Base-by-base conservation (phyloP, 768 basidiomycete species). In the Tylopilus balloui region DNA sequence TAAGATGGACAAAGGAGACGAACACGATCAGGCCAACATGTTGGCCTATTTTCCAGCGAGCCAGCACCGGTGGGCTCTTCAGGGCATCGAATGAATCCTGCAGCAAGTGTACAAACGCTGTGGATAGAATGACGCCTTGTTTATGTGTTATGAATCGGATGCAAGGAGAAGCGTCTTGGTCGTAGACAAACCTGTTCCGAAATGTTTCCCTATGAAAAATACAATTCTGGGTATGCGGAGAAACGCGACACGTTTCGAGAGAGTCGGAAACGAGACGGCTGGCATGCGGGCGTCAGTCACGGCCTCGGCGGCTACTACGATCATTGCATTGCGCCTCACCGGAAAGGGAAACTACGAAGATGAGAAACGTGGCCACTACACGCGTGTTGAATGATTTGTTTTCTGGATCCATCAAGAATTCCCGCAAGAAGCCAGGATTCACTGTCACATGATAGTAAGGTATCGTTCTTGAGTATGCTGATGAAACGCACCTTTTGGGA, bases 151-250 rank as follows among this genome's bases (percentile, higher is more conserved):
- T 44, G 31, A 23, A 19, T 47, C 12, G 51, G 23, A 31, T 19
- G 29, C 13, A n/a, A 24, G 9, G 4, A 27, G 9, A 6, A 14
- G 25, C 3, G 31, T 13, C n/a, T 2, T 28, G 20, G 34, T 24
- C 6, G n/a, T 3, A 32, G 44, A 47, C 56, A 2, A 12, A 79
- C 83, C 80, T 13, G 89, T 91, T 29, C 89, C 89, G 57, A 91
- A 90, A 62, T 92, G 89, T 59, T 90, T 92, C 32, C 86, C 88
- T n/a, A 88, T 72, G 66, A 92, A 91, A 63, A 92, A 91, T 15
- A 84, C 58, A 14, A 86, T 69, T 20, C 75, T 75, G 2, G 86
- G 87, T 56, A 88, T 81, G 45, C 75, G 75, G 19, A 89, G 57
- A 48, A 72, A 73, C 6, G 73, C 71, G 13, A 75, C 59, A 2